Conservation (phyloP, 2,329 filamentous ascomycete species). For the Corinectria fuckeliana region DNA sequence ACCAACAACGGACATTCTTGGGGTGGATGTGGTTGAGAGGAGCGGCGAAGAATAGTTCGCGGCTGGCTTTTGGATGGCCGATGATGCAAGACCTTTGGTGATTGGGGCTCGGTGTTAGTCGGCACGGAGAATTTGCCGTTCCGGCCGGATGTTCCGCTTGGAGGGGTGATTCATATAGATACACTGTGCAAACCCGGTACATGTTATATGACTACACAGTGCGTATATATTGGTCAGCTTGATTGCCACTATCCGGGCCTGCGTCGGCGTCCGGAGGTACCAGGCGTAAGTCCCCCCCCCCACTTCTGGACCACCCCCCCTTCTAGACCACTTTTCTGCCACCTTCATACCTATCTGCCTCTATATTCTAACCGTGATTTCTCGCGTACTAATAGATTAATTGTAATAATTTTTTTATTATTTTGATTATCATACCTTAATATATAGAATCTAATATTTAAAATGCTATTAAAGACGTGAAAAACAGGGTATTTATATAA, state of each 20-base stretch:
- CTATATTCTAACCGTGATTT: too few relatives aligned
- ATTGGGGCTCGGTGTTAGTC: constrained; percentile 43
- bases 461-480: too few relatives aligned
- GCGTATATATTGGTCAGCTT: neutral
- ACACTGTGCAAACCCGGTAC: neutral
- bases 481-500: too few relatives aligned
- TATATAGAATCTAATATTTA: too few relatives aligned
- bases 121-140: constrained; percentile 44
- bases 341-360: too few relatives aligned
- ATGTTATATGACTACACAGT: neutral
- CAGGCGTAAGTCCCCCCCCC: too few relatives aligned
- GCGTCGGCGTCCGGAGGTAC: neutral
- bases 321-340: too few relatives aligned
- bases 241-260: neutral
- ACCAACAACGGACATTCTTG: constrained; percentile 48
- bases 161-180: neutral
- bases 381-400: too few relatives aligned
- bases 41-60: constrained; percentile 27
- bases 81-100: constrained; percentile 40
- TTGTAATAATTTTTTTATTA: too few relatives aligned
- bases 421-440: too few relatives aligned
- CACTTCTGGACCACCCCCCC: too few relatives aligned
- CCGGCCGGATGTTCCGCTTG: constrained; percentile 29
- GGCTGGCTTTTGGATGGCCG: constrained; percentile 25
- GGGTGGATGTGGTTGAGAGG: constrained; percentile 39